Percentiles rank a stretch among this genome's conserved stretches.
Evolutionary conservation across 257 asterid genomes (phyloP).

Genomic region (Ocimum tenuiflorum): DNA sequence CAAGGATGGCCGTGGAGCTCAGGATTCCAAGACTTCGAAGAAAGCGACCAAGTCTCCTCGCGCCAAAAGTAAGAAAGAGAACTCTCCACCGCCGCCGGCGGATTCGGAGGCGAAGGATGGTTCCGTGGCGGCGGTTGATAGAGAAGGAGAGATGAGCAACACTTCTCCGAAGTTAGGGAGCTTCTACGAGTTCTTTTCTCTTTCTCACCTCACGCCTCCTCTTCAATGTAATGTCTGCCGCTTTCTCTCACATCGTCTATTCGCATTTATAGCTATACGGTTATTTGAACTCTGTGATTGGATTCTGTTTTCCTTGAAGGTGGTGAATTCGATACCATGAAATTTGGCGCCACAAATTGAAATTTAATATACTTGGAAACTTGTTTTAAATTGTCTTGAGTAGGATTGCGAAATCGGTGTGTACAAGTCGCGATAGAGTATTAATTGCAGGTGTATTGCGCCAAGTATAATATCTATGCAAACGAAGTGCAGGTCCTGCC

Average conservation of each 20-base stretch:
- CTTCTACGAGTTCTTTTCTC: conserved; percentile 97
- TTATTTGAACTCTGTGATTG: neutral
- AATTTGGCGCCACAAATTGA: neutral
- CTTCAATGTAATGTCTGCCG: conserved; percentile 54
- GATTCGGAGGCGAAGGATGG: conserved; percentile 29
- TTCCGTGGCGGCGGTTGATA: conserved; percentile 36
- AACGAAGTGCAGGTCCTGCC: neutral
- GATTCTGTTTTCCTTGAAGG: neutral
- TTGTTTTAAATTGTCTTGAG: neutral
- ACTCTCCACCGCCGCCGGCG: conserved; percentile 46
- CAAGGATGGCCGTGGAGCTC: conserved; percentile 43
- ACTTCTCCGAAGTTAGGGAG: conserved; percentile 78
- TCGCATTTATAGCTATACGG: neutral
- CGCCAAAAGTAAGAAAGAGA: conserved; percentile 29
- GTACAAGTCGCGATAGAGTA: neutral
- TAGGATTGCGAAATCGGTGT: neutral
- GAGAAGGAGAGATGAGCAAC: conserved; percentile 78
- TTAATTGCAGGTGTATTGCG: neutral
- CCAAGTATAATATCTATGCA: neutral
- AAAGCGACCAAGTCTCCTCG: conserved; percentile 52
- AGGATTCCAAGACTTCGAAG: conserved; percentile 46
- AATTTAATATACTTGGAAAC: neutral
- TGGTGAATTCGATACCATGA: neutral
- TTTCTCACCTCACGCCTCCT: conserved; percentile 93
- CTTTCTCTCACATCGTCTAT: neutral